Evolutionary conservation across 805 yeast genomes (phyloP), one percentile per base, ranked within the genome.

Genomic region (Groenewaldozyma tartarivorans): DNA sequence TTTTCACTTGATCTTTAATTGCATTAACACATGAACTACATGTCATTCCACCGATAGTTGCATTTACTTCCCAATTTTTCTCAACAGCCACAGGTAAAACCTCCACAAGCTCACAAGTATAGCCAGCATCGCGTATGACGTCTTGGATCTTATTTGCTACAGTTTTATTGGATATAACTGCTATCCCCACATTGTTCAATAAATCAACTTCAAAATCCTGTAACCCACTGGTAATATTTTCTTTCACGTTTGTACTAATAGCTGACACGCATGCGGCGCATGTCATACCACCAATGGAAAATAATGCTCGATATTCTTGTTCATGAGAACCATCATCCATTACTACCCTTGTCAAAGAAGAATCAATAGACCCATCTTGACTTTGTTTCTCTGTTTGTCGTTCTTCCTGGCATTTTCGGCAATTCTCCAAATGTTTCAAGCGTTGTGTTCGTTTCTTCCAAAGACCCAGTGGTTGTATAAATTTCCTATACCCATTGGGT

Each of bases 1-100:
- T 41, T 17, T 69, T 26, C 55, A 55, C 20, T 64, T 74, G 24
- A 5, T 66, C 58, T 6, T 65, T 60, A 7, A 83, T 72, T 0
- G 88, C 64, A 32, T 67, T 67, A 1, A 75, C 75, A 57, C 92
- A 79, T 0, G 85, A 75, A 5, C 82, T 77, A 60, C 90, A 82
- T 0, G 86, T 75, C 57, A 81, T 80, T 3, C 88, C 90, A 7
- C 80, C 82, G 34, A 82, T 74, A 0, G 75, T 60, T 1, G 85
- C 86, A 7, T 68, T 62, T 5, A 79, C 72, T 49, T 69, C 71
- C 49, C 64, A 71, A 20, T 58, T 44, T 41, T 68, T 70, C 3
- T 51, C 39, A 26, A 72, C 62, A 24, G 68, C 68, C 2, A 78
- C 69, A 1, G 85, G 87, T 18, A 77, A 54, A 5, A 80, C 63